Conservation (phyloP, 2,329 filamentous ascomycete genomes). For the Thelonectria rubi region DNA sequence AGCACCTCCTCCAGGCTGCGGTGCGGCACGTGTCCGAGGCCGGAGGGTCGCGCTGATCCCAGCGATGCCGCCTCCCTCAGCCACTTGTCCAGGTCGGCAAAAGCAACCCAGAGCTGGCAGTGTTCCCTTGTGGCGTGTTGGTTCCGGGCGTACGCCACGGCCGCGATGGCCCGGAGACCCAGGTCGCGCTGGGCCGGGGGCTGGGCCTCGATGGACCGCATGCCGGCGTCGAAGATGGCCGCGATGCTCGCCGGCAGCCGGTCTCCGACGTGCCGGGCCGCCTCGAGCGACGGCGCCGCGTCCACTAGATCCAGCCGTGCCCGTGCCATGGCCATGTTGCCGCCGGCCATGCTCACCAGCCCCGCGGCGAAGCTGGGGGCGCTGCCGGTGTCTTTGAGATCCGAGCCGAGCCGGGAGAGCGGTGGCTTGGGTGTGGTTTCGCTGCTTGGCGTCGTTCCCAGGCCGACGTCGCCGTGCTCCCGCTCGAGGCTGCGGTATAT, state of each 20-base stretch:
- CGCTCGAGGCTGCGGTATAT: not conserved
- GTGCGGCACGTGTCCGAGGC: not conserved
- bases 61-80: not conserved
- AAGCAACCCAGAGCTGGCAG: not conserved
- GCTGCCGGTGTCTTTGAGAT: not conserved
- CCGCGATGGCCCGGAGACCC: not conserved
- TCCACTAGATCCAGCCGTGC: not conserved
- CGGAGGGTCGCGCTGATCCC: not conserved
- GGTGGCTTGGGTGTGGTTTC: not conserved
- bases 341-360: not conserved
- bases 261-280: not conserved
- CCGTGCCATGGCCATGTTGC: not conserved
- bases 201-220: not conserved
- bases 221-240: constrained; percentile 2
- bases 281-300: not conserved
- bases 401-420: not conserved
- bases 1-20: not conserved
- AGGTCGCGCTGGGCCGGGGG: not conserved
- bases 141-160: not conserved
- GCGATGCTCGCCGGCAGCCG: constrained; percentile 4
- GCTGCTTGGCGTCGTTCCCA: not conserved
- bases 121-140: not conserved
- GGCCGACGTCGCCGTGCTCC: constrained; percentile 5
- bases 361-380: not conserved
- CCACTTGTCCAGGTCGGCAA: not conserved